A percentile compares a stretch with the other conserved stretches of the same genome.
phyloP scores from a whole-genome alignment of 129 eudicot species.

The Pulicaria dysenterica region DNA sequence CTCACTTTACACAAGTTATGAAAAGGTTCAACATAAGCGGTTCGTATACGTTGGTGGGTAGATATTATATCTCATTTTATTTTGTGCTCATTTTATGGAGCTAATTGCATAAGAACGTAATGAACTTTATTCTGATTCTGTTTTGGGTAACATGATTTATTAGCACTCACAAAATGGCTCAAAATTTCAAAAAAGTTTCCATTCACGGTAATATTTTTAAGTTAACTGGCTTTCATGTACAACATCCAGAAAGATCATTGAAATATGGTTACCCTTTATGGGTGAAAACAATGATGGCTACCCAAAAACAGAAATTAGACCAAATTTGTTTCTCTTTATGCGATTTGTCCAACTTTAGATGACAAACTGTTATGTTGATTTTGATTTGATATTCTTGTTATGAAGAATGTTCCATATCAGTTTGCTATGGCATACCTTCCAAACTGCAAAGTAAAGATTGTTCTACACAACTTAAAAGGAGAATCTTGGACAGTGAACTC shows the following conservation, averaged over 20 bases:
- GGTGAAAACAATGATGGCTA: background rate
- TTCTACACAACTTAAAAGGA: constrained; percentile 74
- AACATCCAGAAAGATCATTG: background rate
- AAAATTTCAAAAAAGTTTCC: background rate
- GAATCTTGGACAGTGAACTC: constrained; percentile 85
- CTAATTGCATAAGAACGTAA: background rate
- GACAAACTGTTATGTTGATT: background rate
- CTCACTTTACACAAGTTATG: constrained; percentile 74
- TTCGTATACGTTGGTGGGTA: constrained; percentile 79
- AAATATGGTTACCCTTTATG: background rate
- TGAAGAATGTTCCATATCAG: constrained; percentile 85
- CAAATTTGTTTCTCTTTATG: background rate
- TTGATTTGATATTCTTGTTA: constrained; percentile 1
- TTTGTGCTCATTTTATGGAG: background rate
- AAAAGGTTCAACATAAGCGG: constrained; percentile 86
- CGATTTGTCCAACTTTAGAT: background rate
- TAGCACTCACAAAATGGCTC: background rate
- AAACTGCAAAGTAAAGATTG: constrained; percentile 70
- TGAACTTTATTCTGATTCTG: background rate
- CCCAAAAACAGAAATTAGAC: background rate
- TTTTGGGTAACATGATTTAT: constrained; percentile 6
- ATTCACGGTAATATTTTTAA: background rate
- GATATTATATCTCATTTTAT: background rate
- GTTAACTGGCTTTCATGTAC: background rate
- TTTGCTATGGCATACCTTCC: constrained; percentile 84